These are phyloP conservation scores for Rachicladosporium sp. DNA, from an alignment of 2,329 filamentous ascomycete genomes.

Conservation along the genomic window DNA sequence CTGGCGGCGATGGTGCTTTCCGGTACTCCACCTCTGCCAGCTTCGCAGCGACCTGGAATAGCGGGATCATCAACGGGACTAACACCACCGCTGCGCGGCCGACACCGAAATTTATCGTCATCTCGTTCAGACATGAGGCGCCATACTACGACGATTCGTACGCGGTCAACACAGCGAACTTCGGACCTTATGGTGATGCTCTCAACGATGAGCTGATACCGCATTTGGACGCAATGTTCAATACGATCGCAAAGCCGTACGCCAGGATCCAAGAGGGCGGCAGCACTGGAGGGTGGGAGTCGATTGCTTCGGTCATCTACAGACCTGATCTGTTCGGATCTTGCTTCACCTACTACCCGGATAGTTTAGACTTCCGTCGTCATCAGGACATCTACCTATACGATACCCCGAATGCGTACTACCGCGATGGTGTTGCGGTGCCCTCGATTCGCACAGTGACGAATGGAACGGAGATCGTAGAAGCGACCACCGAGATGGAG, in stretches of 20 bases:
- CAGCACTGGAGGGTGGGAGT: constrained; percentile 27
- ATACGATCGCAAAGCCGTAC: constrained; percentile 25
- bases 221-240: constrained; percentile 22
- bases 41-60: constrained; percentile 18
- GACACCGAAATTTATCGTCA: constrained; percentile 25
- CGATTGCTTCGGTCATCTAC: constrained; percentile 25
- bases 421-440: constrained; percentile 16
- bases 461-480: constrained; percentile 18
- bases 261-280: constrained; percentile 28
- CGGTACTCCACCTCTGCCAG: constrained; percentile 1
- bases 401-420: constrained; percentile 19
- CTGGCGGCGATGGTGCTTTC: too few relatives aligned
- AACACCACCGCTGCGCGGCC: constrained; percentile 16
- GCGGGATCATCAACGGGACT: constrained; percentile 19
- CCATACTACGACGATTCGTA: constrained; percentile 30
- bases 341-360: constrained; percentile 21
- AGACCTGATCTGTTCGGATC: constrained; percentile 27
- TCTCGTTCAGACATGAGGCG: constrained; percentile 27
- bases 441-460: constrained; percentile 20
- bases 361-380: constrained; percentile 25
- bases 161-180: constrained; percentile 27
- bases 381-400: constrained; percentile 28
- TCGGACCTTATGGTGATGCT: constrained; percentile 28
- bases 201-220: constrained; percentile 30
- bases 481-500: constrained; percentile 20